Conservation (phyloP, 1,284 basidiomycete genomes). For the Heterobasidion irregulare region DNA sequence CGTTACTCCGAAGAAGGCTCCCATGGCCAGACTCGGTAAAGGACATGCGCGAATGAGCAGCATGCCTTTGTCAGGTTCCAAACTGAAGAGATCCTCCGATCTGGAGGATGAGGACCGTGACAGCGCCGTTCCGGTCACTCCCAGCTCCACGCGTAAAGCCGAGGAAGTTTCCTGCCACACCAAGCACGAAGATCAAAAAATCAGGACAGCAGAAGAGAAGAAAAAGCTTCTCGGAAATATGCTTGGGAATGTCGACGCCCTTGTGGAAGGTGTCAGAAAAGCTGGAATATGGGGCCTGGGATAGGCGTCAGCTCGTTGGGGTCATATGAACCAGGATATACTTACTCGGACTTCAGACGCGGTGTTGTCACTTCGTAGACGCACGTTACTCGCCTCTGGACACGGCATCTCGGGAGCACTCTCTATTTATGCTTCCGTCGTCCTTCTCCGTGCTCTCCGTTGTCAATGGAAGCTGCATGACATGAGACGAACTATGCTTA, state of each 20-base stretch:
- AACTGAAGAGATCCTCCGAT: slow-evolving; percentile 5
- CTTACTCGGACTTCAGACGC: neutral
- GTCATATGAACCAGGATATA: neutral
- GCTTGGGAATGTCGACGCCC: slow-evolving; percentile 82
- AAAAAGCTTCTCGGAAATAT: slow-evolving; percentile 72
- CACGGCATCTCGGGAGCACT: no score
- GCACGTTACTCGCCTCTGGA: no score
- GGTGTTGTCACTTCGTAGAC: no score
- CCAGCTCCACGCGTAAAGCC: neutral
- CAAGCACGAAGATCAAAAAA: neutral
- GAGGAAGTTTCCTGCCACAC: neutral
- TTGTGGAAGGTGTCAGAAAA: slow-evolving; percentile 77
- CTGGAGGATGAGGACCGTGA: slow-evolving; percentile 8
- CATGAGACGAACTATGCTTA: no score
- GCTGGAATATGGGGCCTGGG: slow-evolving; percentile 74
- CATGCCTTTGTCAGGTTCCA: slow-evolving; percentile 8
- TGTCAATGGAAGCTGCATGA: no score
- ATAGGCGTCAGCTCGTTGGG: slow-evolving; percentile 4
- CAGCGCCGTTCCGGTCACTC: neutral
- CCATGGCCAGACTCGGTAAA: slow-evolving; percentile 23
- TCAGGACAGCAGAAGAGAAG: slow-evolving; percentile 74
- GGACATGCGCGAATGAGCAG: slow-evolving; percentile 17
- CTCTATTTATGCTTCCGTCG: no score
- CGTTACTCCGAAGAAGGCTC: slow-evolving; percentile 53
- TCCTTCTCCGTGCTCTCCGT: no score